Evolutionary conservation across 2,329 filamentous ascomycete genomes (phyloP).

Genomic region (Metarhizium anisopliae): DNA sequence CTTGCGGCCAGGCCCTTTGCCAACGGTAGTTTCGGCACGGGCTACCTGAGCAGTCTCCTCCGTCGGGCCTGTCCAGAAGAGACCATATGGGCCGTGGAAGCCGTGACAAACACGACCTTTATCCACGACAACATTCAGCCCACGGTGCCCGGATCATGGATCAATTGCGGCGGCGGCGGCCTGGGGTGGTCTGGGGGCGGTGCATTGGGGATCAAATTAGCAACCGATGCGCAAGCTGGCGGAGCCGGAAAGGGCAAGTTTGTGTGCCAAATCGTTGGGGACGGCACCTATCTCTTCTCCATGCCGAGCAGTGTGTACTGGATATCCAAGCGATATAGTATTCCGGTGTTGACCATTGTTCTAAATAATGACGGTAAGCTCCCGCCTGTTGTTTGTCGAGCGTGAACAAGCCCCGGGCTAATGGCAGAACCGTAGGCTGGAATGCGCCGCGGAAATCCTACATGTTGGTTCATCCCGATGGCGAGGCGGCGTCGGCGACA

Average conservation of each 20-base stretch:
- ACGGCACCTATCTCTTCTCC: constrained; percentile 48
- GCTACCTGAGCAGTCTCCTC: constrained; percentile 24
- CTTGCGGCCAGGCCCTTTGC: constrained; percentile 46
- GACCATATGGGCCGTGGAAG: constrained; percentile 69
- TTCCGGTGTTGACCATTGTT: constrained; percentile 45
- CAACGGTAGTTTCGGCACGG: constrained; percentile 42
- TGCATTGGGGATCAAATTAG: constrained; percentile 68
- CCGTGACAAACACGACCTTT: constrained; percentile 61
- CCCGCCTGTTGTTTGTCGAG: background rate
- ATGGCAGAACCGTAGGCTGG: constrained; percentile 32
- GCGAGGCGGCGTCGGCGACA: constrained; percentile 41
- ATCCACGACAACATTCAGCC: constrained; percentile 65
- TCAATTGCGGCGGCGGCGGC: constrained; percentile 74
- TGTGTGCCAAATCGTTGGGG: constrained; percentile 47
- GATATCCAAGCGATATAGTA: constrained; percentile 44
- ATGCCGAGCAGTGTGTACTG: constrained; percentile 47
- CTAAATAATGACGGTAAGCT: constrained; percentile 45
- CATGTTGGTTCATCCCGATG: constrained; percentile 49
- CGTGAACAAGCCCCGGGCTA: constrained; percentile 5
- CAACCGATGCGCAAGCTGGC: constrained; percentile 29
- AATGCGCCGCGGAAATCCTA: constrained; percentile 50
- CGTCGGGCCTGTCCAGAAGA: constrained; percentile 26
- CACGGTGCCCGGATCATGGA: constrained; percentile 61
- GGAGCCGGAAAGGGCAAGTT: constrained; percentile 38
- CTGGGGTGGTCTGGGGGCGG: constrained; percentile 74